A percentile compares a stretch with the other conserved stretches of the same genome.
phyloP scores from a whole-genome alignment of 371 early-diverging fungal genomes.

The Apophysomyces ossiformis region DNA sequence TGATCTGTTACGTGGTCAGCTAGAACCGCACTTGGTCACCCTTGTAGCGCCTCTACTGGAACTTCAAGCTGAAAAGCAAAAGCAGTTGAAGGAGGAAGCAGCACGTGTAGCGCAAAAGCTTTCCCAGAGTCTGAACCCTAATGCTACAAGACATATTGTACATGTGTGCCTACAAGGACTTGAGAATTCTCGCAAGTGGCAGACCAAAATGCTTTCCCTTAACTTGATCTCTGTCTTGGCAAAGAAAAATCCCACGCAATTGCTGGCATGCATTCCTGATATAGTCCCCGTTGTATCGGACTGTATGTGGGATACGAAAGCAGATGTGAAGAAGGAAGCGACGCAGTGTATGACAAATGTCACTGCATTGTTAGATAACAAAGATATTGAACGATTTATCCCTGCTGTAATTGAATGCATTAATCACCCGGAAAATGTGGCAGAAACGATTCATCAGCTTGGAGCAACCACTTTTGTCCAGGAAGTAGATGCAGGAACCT shows the following conservation, averaged over 20 bases:
- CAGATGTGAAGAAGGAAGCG: constrained; percentile 57
- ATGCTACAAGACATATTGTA: constrained; percentile 56
- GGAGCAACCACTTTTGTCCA: constrained; percentile 75
- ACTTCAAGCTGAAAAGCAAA: constrained; percentile 61
- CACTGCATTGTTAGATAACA: constrained; percentile 58
- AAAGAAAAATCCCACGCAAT: constrained; percentile 57
- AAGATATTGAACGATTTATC: constrained; percentile 66
- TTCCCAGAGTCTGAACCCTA: constrained; percentile 52
- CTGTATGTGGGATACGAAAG: constrained; percentile 75
- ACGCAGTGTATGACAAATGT: constrained; percentile 52
- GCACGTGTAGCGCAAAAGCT: constrained; percentile 54
- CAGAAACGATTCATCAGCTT: constrained; percentile 65
- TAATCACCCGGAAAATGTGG: constrained; percentile 65
- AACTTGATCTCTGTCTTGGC: constrained; percentile 56
- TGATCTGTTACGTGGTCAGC: constrained; percentile 25
- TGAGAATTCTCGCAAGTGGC: constrained; percentile 74
- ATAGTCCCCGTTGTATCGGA: constrained; percentile 74
- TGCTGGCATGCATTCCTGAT: constrained; percentile 64
- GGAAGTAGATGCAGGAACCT: constrained; percentile 76
- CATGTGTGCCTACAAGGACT: constrained; percentile 63
- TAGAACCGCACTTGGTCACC: constrained; percentile 60
- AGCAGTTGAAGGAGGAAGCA: constrained; percentile 54
- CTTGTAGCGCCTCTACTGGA: constrained; percentile 56
- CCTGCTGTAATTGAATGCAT: constrained; percentile 64
- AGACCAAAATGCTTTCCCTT: constrained; percentile 69